Conservation (phyloP, 495 filamentous ascomycete genomes). For the Penicillium atrosanguineum region DNA sequence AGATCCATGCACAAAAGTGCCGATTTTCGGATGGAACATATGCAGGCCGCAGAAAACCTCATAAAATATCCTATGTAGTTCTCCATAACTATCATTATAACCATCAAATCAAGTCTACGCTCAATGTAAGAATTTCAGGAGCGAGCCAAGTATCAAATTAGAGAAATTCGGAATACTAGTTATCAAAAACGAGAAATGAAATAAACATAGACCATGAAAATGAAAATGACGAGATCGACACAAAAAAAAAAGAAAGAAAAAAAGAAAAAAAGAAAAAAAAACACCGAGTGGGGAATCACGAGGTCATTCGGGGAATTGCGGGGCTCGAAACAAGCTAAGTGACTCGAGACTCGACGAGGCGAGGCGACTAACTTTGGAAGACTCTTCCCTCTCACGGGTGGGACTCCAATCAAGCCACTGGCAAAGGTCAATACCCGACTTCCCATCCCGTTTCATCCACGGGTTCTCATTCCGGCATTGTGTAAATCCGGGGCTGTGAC, state of each 20-base stretch:
- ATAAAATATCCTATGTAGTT: neutral
- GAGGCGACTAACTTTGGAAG: neutral
- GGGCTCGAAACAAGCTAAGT: neutral
- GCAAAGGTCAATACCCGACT: slow-evolving; percentile 12
- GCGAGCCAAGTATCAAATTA: too few relatives aligned
- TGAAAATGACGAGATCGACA: neutral
- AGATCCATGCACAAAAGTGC: neutral
- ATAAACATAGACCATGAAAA: neutral
- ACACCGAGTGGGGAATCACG: slow-evolving; percentile 7
- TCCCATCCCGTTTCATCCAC: neutral
- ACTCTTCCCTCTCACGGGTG: neutral
- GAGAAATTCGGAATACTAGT: too few relatives aligned
- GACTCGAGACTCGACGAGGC: neutral
- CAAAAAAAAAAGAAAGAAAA: neutral
- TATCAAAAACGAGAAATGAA: too few relatives aligned
- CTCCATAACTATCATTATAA: too few relatives aligned
- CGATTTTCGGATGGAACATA: slow-evolving; percentile 1
- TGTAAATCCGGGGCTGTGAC: neutral
- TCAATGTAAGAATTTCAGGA: too few relatives aligned
- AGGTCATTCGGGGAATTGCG: slow-evolving; percentile 12
- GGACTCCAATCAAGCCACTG: slow-evolving; percentile 15
- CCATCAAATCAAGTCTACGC: too few relatives aligned
- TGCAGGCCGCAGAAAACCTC: neutral
- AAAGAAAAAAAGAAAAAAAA: neutral
- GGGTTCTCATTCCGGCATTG: neutral